Percentiles rank a stretch among this genome's conserved stretches.
These are phyloP conservation scores for Cercospora zeae-maydis DNA, from an alignment of 2,329 filamentous ascomycete species.

Conservation along the genomic window DNA sequence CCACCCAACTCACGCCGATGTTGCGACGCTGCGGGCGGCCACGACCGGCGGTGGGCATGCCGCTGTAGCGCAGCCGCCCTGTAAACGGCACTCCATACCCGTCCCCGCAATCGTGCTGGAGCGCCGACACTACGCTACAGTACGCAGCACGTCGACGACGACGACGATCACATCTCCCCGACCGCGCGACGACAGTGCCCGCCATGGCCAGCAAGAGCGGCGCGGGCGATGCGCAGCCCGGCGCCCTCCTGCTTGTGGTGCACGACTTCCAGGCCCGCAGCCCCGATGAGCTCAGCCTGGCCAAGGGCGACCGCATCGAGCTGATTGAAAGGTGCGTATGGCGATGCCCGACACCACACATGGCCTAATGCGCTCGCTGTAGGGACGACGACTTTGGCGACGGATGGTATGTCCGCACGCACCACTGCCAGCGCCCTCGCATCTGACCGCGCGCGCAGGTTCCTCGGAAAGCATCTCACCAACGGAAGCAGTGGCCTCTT, in stretches of 20 bases:
- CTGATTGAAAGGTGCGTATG: slow-evolving; percentile 61
- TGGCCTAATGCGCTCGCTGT: slow-evolving; percentile 1
- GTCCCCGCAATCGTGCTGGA: not conserved
- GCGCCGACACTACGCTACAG: not conserved
- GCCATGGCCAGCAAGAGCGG: slow-evolving; percentile 28
- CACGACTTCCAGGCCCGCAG: slow-evolving; percentile 90
- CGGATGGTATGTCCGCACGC: slow-evolving; percentile 44
- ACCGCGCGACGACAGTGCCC: not conserved
- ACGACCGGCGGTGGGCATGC: slow-evolving; percentile 1
- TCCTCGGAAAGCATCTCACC: slow-evolving; percentile 68
- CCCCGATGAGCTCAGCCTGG: slow-evolving; percentile 84
- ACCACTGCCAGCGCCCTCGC: not conserved
- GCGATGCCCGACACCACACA: not conserved
- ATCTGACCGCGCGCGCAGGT: slow-evolving; percentile 52
- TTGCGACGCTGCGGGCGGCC: not conserved
- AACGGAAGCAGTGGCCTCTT: slow-evolving; percentile 76
- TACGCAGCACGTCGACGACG: not conserved
- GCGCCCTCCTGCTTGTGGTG: slow-evolving; percentile 59
- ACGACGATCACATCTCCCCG: not conserved
- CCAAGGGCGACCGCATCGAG: slow-evolving; percentile 80
- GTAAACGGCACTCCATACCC: not conserved
- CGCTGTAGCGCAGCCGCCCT: not conserved
- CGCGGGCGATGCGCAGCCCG: slow-evolving; percentile 30
- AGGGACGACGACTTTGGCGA: slow-evolving; percentile 81
- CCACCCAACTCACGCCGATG: slow-evolving; percentile 5